Percentiles rank a stretch among this genome's conserved stretches.
Evolutionary conservation across 2,329 filamentous ascomycete genomes (phyloP).

Genomic region (Clonostachys byssicola): DNA sequence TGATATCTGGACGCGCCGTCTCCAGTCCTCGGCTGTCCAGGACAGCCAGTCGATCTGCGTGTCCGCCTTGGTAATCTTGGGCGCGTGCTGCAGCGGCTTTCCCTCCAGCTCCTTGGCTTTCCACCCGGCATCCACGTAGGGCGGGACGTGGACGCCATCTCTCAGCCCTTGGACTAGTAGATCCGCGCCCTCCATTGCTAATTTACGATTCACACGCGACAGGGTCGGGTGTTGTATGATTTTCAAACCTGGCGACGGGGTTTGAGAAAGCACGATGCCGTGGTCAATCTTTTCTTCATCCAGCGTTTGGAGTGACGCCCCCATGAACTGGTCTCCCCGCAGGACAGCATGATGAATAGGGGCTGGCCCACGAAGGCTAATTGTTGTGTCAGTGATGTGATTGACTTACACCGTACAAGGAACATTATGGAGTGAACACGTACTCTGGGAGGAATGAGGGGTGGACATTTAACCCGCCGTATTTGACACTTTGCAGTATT

Average conservation of each 20-base stretch:
- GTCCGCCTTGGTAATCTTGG: constrained; percentile 67
- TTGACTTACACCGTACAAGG: too few species aligned
- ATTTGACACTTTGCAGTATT: constrained; percentile 65
- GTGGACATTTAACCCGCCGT: constrained; percentile 90
- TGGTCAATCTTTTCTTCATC: constrained; percentile 74
- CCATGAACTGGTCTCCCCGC: constrained; percentile 53
- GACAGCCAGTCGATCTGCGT: constrained; percentile 54
- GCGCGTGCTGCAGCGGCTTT: constrained; percentile 46
- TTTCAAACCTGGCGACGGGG: constrained; percentile 51
- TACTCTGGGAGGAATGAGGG: constrained; percentile 86
- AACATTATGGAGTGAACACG: constrained; percentile 9
- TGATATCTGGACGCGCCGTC: constrained; percentile 53
- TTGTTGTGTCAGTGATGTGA: too few species aligned
- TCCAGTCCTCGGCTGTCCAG: constrained; percentile 50
- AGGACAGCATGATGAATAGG: constrained; percentile 85
- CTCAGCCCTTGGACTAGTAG: constrained; percentile 67
- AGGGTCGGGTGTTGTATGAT: constrained; percentile 39
- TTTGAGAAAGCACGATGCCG: constrained; percentile 71
- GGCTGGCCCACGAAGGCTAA: constrained; percentile 75
- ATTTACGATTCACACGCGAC: constrained; percentile 30
- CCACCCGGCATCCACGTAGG: constrained; percentile 34
- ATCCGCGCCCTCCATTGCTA: constrained; percentile 62
- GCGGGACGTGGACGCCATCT: constrained; percentile 60
- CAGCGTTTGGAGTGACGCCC: constrained; percentile 84
- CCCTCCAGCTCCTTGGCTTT: constrained; percentile 10